Conservation (phyloP, 202 grass and related monocot species). For the Thinopyrum obtusiflorum region DNA sequence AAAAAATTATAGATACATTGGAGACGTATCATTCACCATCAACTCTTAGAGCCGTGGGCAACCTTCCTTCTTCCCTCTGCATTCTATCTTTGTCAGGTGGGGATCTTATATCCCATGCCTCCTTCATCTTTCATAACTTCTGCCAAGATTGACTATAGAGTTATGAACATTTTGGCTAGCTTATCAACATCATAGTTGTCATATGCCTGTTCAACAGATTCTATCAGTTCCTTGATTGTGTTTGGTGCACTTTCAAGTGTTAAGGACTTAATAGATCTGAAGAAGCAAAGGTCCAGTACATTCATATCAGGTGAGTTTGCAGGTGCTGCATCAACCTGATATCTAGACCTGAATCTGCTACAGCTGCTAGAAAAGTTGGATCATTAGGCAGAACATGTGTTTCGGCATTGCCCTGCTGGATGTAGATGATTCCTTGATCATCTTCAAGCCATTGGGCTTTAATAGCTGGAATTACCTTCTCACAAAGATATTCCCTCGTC, state of each 20-base stretch:
- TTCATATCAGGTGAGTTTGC: not conserved
- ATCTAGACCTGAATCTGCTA: not conserved
- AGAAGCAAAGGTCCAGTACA: not conserved
- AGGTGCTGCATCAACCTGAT: not conserved
- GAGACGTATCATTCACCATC: no score
- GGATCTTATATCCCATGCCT: not conserved
- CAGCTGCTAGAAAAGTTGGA: not conserved
- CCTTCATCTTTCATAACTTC: not conserved
- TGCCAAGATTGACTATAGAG: not conserved
- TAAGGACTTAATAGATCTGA: not conserved
- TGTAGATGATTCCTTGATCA: not conserved
- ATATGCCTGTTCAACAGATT: no score
- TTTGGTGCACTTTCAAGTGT: not conserved
- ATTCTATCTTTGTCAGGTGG: not conserved
- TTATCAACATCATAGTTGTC: no score
- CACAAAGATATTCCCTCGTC: not conserved
- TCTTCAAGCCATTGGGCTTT: not conserved
- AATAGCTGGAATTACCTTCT: not conserved
- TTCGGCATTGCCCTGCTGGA: not conserved
- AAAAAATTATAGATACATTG: no score
- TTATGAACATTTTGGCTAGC: no score
- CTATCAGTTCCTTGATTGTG: not conserved
- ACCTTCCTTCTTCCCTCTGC: not conserved
- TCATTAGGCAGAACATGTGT: not conserved
- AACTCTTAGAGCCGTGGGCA: not conserved